Evolutionary conservation across 1,284 basidiomycete genomes (phyloP).

Genomic region (Ceratobasidium papillatum): DNA sequence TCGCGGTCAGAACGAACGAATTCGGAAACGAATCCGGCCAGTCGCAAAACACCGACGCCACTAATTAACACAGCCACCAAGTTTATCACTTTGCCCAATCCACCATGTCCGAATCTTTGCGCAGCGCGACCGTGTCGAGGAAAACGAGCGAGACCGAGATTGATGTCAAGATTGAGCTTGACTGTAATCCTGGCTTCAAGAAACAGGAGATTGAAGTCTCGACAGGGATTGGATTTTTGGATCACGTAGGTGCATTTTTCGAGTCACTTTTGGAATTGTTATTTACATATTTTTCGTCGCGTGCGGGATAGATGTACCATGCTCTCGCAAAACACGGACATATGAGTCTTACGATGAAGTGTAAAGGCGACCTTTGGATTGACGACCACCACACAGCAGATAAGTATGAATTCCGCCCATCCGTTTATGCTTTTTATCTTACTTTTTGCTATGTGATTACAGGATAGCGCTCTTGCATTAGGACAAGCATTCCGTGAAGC

Average conservation of each 20-base stretch:
- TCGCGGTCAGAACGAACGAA: not conserved
- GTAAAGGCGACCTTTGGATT: slow-evolving; percentile 95
- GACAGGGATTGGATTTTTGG: slow-evolving; percentile 97
- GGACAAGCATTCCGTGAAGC: slow-evolving; percentile 96
- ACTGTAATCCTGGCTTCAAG: slow-evolving; percentile 71
- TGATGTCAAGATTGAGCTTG: slow-evolving; percentile 82
- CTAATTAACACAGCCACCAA: slow-evolving; percentile 34
- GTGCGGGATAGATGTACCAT: slow-evolving; percentile 82
- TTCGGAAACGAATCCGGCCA: slow-evolving; percentile 8
- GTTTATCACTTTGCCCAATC: not conserved
- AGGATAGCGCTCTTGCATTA: slow-evolving; percentile 93
- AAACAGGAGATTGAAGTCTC: slow-evolving; percentile 85
- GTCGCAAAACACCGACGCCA: slow-evolving; percentile 8
- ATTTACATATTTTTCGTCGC: slow-evolving; percentile 5
- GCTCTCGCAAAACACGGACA: slow-evolving; percentile 94
- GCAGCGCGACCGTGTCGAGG: slow-evolving; percentile 74
- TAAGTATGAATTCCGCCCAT: slow-evolving; percentile 57
- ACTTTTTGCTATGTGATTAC: slow-evolving; percentile 56
- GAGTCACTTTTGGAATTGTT: not conserved
- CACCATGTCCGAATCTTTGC: slow-evolving; percentile 28
- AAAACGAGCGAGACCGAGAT: slow-evolving; percentile 96
- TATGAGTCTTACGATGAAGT: slow-evolving; percentile 89
- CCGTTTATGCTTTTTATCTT: not conserved
- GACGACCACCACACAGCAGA: slow-evolving; percentile 99
- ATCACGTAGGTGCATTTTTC: slow-evolving; percentile 75